phyloP scores from a whole-genome alignment of 2,329 filamentous ascomycete genomes.

The Alternaria sp. region DNA sequence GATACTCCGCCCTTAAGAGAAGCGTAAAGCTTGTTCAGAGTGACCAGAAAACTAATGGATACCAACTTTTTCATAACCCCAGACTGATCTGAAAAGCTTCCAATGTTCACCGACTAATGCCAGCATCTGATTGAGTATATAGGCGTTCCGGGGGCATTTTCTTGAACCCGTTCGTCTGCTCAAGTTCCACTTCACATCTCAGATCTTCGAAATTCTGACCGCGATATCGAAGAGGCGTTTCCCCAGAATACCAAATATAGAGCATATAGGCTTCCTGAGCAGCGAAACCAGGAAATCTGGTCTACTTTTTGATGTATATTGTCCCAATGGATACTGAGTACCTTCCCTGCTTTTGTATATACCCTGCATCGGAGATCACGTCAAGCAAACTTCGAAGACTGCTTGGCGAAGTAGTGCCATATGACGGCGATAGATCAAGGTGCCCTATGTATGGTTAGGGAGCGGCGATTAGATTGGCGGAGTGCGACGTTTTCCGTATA shows the following conservation, averaged over 20 bases:
- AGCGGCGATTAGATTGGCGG: fast-evolving
- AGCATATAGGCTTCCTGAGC: no score
- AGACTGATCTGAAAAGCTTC: fast-evolving
- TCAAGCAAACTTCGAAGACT: neutral
- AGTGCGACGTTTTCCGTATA: fast-evolving
- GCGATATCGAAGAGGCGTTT: neutral
- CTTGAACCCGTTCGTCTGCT: neutral
- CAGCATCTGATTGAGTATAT: fast-evolving
- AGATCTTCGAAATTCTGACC: neutral
- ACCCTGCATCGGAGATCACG: neutral
- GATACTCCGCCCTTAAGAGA: neutral
- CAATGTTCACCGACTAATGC: neutral
- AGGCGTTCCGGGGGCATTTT: fast-evolving
- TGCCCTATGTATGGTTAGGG: fast-evolving
- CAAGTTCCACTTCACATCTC: neutral
- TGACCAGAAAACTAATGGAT: neutral
- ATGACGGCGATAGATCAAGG: neutral
- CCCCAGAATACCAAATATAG: no score
- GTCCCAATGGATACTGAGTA: no score
- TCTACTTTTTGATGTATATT: no score
- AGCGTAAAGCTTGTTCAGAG: neutral
- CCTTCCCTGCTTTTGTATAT: neutral
- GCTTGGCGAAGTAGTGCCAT: neutral
- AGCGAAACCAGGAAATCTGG: fast-evolving
- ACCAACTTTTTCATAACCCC: neutral